Evolutionary conservation across 495 filamentous ascomycete genomes (phyloP).

Genomic region (Letharia columbiana): DNA sequence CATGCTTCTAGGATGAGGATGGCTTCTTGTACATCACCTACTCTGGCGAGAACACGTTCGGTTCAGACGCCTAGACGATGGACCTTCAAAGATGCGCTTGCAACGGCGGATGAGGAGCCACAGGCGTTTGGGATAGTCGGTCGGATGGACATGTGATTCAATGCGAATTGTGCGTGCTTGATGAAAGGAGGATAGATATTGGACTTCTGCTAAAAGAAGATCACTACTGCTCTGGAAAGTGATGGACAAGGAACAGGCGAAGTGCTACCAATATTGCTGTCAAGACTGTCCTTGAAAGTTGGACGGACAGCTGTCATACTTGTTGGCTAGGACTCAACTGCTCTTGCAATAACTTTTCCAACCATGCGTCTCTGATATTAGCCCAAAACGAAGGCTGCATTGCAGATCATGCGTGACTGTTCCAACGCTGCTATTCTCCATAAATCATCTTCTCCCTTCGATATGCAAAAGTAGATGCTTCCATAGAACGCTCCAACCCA

Average conservation of each 20-base stretch:
- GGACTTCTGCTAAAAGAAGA: neutral
- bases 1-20: constrained; percentile 37
- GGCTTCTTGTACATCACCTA: constrained; percentile 53
- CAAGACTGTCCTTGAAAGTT: constrained; percentile 9
- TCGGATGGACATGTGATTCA: constrained; percentile 10
- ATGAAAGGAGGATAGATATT: neutral
- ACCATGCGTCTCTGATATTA: neutral
- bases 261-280: neutral
- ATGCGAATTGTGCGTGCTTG: constrained; percentile 4
- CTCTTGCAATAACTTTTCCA: constrained; percentile 3
- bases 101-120: constrained; percentile 14
- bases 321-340: constrained; percentile 3
- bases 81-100: neutral
- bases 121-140: constrained; percentile 10
- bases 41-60: constrained; percentile 99
- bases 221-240: constrained; percentile 7
- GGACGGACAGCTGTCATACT: neutral
- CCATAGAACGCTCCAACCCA: neutral
- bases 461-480: neutral
- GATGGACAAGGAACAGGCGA: constrained; percentile 4
- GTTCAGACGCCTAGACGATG: constrained; percentile 29
- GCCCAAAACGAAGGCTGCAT: neutral
- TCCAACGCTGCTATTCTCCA: neutral
- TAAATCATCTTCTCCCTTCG: neutral
- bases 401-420: neutral